These are phyloP conservation scores for Tetrahymena thermophila DNA, from an alignment of 73 alveolate genomes.

Conservation along the genomic window DNA sequence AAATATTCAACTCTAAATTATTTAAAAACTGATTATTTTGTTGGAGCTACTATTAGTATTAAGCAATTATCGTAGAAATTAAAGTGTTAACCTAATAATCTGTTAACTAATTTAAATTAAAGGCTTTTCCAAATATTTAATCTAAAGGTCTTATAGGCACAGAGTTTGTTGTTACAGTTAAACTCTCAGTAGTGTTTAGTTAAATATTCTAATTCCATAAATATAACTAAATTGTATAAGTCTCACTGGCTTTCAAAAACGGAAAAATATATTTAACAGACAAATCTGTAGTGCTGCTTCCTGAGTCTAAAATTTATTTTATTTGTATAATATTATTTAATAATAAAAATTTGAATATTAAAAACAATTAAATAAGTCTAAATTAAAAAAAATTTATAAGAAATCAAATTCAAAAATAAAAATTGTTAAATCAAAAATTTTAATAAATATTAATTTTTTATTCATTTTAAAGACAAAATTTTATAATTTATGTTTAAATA, in stretches of 20 bases:
- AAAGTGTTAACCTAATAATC: background rate
- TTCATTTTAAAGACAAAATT: too few species aligned
- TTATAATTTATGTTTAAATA: too few species aligned
- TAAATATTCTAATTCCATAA: background rate
- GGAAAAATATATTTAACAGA: background rate
- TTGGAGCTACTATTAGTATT: background rate
- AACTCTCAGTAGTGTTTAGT: background rate
- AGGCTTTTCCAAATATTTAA: background rate
- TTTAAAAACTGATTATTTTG: background rate
- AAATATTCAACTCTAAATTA: background rate
- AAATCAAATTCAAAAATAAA: too few species aligned
- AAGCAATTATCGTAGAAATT: background rate
- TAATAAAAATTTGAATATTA: too few species aligned
- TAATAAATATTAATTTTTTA: too few species aligned
- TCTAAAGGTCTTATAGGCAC: background rate
- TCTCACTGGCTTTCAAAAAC: background rate
- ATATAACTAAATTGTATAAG: background rate
- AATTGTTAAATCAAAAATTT: too few species aligned
- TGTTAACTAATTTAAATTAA: background rate
- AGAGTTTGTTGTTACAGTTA: background rate
- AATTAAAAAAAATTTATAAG: too few species aligned
- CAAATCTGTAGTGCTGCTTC: background rate
- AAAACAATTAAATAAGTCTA: too few species aligned
- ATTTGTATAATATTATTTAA: too few species aligned
- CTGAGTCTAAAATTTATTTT: background rate